Conservation (phyloP, 225 moss, liverwort and hornwort species). For the Takakia lepidozioides region DNA sequence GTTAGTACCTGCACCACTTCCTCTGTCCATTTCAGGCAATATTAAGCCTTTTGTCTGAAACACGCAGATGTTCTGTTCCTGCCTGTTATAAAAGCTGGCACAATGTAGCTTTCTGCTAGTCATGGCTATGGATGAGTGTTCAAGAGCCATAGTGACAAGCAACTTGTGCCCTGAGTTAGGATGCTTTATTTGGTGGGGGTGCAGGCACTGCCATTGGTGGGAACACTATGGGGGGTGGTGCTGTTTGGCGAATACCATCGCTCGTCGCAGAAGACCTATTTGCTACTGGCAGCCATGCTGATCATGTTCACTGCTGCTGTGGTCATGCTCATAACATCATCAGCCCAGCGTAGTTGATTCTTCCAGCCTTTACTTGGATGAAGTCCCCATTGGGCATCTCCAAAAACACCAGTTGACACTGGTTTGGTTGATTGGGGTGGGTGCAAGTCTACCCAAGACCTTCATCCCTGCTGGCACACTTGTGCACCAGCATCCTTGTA, state of each 20-base stretch:
- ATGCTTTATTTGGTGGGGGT: background rate
- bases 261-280: slow-evolving; percentile 57
- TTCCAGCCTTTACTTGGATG: too few relatives aligned
- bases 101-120: background rate
- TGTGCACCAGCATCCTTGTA: too few relatives aligned
- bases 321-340: slow-evolving; percentile 58
- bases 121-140: too few relatives aligned
- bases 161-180: background rate
- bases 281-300: slow-evolving; percentile 48
- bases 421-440: too few relatives aligned
- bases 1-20: background rate
- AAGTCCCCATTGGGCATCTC: too few relatives aligned
- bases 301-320: slow-evolving; percentile 64
- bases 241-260: slow-evolving; percentile 66
- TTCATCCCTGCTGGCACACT: too few relatives aligned
- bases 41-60: too few relatives aligned
- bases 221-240: slow-evolving; percentile 66
- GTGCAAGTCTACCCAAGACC: too few relatives aligned
- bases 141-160: too few relatives aligned
- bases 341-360: slow-evolving; percentile 24
- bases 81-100: background rate
- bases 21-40: too few relatives aligned
- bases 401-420: too few relatives aligned
- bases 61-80: too few relatives aligned
- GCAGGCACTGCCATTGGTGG: slow-evolving; percentile 66